Evolutionary conservation across 1,284 basidiomycete species (phyloP).

Genomic region (Peniophora sp.): DNA sequence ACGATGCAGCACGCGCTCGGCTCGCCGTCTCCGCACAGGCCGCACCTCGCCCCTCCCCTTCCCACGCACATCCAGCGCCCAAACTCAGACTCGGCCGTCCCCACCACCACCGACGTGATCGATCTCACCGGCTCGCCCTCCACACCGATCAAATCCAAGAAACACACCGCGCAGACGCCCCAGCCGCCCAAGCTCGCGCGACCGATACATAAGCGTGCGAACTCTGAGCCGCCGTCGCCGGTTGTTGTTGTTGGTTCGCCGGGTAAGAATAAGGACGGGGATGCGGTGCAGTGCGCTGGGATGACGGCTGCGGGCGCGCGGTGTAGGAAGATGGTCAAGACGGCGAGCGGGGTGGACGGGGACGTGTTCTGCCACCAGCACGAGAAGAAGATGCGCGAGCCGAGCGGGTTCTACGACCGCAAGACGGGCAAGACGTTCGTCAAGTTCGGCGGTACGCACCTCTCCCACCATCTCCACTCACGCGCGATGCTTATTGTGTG

Average conservation of each 20-base stretch:
- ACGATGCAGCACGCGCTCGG: constrained; percentile 13
- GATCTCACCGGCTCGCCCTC: constrained; percentile 4
- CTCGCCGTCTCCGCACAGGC: neutral
- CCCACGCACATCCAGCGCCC: constrained; percentile 18
- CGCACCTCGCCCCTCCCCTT: constrained; percentile 1
- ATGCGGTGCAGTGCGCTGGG: constrained; percentile 47
- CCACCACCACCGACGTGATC: constrained; percentile 10
- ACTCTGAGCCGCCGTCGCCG: constrained; percentile 7
- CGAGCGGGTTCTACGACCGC: constrained; percentile 44
- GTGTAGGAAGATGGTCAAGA: constrained; percentile 56
- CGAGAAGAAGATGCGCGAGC: constrained; percentile 41
- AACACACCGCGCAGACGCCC: constrained; percentile 5
- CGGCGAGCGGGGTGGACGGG: constrained; percentile 30
- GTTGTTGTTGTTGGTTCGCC: constrained; percentile 14
- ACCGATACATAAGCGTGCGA: constrained; percentile 4
- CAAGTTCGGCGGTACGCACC: constrained; percentile 41
- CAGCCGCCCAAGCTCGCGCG: constrained; percentile 13
- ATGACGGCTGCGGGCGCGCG: constrained; percentile 56
- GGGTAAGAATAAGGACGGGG: constrained; percentile 15
- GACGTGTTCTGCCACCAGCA: constrained; percentile 62
- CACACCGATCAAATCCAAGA: neutral
- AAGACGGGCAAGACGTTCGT: constrained; percentile 38
- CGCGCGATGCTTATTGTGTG: neutral
- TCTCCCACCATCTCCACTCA: neutral
- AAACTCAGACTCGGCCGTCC: constrained; percentile 12